A percentile compares a stretch with the other conserved stretches of the same genome.
Evolutionary conservation across 768 basidiomycete species (phyloP).

Genomic region (Calocera viscosa): DNA sequence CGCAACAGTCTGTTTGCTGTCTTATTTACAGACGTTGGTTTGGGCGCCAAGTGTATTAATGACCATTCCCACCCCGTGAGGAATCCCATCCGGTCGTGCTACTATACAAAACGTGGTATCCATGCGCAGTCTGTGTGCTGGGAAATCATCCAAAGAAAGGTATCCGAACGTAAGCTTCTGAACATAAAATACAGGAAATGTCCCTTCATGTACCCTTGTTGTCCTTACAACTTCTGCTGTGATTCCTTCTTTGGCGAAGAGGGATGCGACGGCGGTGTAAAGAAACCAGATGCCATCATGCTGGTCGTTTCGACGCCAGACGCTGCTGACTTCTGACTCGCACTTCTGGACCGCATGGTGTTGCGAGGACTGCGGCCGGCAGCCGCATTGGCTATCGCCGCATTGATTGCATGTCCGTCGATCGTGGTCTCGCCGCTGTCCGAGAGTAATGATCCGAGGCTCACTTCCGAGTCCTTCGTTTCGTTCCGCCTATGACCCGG

Average conservation of each 20-base stretch:
- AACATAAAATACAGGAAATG: neutral
- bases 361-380: neutral
- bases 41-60: neutral
- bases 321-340: neutral
- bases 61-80: neutral
- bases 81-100: neutral
- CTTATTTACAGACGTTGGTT: constrained; percentile 3
- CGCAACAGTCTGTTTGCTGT: neutral
- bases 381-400: neutral
- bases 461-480: neutral
- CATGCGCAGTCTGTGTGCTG: neutral
- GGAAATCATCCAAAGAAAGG: neutral
- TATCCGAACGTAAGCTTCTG: neutral
- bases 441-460: neutral
- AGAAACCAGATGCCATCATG: neutral
- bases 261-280: neutral
- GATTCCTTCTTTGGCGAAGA: neutral
- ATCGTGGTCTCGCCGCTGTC: neutral
- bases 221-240: neutral
- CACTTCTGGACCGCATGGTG: neutral
- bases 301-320: neutral
- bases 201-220: neutral
- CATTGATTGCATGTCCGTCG: neutral
- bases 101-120: neutral
- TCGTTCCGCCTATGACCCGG: neutral